Base-by-base conservation (phyloP, 2,329 filamentous ascomycete species). In the Apiospora phragmitis region DNA sequence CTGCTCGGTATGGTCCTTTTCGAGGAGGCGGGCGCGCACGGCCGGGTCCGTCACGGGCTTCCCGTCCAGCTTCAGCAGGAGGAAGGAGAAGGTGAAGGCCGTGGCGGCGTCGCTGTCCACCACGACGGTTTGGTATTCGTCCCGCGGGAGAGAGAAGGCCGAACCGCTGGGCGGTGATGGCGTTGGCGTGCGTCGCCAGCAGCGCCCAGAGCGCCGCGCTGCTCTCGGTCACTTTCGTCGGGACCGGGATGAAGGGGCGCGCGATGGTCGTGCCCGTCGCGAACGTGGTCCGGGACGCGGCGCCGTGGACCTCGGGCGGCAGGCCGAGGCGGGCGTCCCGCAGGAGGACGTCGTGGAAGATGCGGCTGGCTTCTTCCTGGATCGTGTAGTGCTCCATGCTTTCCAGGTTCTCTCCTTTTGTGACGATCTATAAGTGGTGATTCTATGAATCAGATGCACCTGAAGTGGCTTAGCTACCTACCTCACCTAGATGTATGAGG, bases 141-240 rank as follows among this genome's bases (percentile, higher is more conserved):
- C n/a, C n/a, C n/a, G n/a, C n/a, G n/a, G n/a, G n/a, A n/a, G n/a
- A n/a, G n/a, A 18, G 18, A 21, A 38, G 29, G 38, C 69, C 71
- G 21, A 74, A 78, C 1, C 78, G 74, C 51, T 73, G 70, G 11
- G 71, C 45, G 1, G 71, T 72, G 69, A 79, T 76, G 51, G 73
- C 71, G 69, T 78, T 78, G 41, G 77, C 78, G 55, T 78, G 77
- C 1, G 76, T 76, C 2, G 76, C 77, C 0, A 78, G 74, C 1
- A 79, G 74, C 5, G 74, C 78, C 78, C 78, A 79, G 6, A 79
- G 71, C 9, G 77, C 78, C 5, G 78, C 68, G 73, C 78, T 79
- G 21, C 74, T 75, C 70, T 79, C 78, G 42, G 70, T 79, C 51
- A 76, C 77, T 59, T 79, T 79, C 24, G 78, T 68, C 1, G 77